Conservation (phyloP, 2,329 filamentous ascomycete genomes). For the Penicillium sp. region DNA sequence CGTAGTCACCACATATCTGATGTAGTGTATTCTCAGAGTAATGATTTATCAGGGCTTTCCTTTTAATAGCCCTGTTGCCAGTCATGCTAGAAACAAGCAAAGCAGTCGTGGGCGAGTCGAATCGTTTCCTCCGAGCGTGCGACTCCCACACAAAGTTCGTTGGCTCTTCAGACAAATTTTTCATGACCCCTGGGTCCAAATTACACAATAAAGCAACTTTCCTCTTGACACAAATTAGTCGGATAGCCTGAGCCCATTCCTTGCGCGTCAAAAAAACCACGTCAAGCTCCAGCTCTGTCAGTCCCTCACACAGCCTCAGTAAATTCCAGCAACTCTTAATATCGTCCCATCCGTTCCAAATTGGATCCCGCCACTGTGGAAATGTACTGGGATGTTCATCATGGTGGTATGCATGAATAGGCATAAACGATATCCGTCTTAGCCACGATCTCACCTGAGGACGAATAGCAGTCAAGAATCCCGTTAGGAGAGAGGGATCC, state of each 20-base stretch:
- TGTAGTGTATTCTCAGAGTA: not conserved
- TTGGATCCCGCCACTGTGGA: not conserved
- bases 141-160: not conserved
- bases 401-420: not conserved
- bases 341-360: constrained; percentile 5
- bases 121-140: not conserved
- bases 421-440: constrained; percentile 9
- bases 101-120: constrained; percentile 4
- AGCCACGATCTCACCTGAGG: constrained; percentile 19
- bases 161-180: not conserved
- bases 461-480: constrained; percentile 8
- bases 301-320: constrained; percentile 4
- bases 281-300: constrained; percentile 5
- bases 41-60: not conserved
- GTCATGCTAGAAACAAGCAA: constrained; percentile 4
- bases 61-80: not conserved
- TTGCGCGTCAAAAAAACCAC: not conserved
- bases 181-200: not conserved
- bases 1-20: constrained; percentile 3
- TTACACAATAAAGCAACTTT: not conserved
- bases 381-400: not conserved
- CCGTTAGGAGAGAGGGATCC: constrained; percentile 3
- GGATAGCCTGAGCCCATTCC: constrained; percentile 4
- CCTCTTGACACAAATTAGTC: constrained; percentile 1
- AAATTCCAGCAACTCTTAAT: constrained; percentile 4